Percentiles rank a stretch among this genome's conserved stretches.
Conservation (phyloP, 768 basidiomycete genomes). For the Serendipita sp. region DNA sequence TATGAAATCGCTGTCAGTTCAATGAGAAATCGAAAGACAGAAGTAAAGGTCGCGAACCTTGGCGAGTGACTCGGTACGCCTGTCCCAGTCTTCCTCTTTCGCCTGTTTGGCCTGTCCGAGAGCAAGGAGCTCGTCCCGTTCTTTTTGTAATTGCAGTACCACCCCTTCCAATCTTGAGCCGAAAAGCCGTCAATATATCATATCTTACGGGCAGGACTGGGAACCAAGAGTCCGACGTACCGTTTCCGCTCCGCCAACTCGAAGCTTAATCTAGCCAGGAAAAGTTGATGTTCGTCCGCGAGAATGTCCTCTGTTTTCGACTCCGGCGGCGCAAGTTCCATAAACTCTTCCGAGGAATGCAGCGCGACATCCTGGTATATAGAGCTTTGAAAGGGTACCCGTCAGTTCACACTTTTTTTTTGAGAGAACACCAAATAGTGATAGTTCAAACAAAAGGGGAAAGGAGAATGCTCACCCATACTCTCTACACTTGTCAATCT, state of each 20-base stretch:
- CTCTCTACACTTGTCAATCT: slow-evolving; percentile 84
- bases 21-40: background rate
- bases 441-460: background rate
- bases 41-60: background rate
- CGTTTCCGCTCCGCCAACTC: slow-evolving; percentile 79
- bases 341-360: slow-evolving; percentile 53
- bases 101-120: slow-evolving; percentile 57
- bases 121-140: slow-evolving; percentile 68
- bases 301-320: slow-evolving; percentile 44
- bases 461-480: slow-evolving; percentile 48
- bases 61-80: background rate
- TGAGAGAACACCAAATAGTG: too few relatives aligned
- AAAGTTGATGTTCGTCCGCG: slow-evolving; percentile 61
- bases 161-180: slow-evolving; percentile 45
- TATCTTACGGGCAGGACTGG: too few relatives aligned
- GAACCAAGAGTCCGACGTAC: slow-evolving; percentile 23
- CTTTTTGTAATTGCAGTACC: slow-evolving; percentile 47
- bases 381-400: slow-evolving; percentile 31
- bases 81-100: slow-evolving; percentile 38
- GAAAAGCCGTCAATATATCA: too few relatives aligned
- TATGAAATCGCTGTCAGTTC: background rate
- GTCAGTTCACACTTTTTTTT: background rate
- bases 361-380: slow-evolving; percentile 78
- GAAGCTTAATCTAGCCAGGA: slow-evolving; percentile 75
- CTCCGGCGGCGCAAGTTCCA: slow-evolving; percentile 49